These are phyloP conservation scores for Sporobolomyces pararoseus DNA, from an alignment of 768 basidiomycete genomes.

Conservation along the genomic window DNA sequence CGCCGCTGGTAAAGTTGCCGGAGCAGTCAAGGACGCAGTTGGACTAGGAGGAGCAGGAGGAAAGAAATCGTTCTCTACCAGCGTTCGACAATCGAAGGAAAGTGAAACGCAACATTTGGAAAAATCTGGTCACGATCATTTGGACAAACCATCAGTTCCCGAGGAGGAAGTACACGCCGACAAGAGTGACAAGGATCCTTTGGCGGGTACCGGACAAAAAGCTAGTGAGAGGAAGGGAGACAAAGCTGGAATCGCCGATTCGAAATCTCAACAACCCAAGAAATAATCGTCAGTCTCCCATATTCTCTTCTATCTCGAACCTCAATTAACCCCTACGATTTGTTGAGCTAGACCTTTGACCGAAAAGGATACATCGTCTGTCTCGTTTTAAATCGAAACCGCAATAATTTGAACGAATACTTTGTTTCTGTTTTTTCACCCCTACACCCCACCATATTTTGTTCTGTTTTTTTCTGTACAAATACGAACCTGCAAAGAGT, in stretches of 20 bases:
- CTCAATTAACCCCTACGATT: no score
- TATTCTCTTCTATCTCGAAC: neutral
- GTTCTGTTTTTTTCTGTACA: no score
- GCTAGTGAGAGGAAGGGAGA: conserved; percentile 4
- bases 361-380: no score
- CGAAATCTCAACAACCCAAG: conserved; percentile 5
- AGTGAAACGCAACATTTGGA: conserved; percentile 18
- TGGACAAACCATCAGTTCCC: conserved; percentile 21
- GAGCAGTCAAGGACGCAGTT: conserved; percentile 13
- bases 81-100: neutral
- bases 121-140: conserved; percentile 29
- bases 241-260: conserved; percentile 17
- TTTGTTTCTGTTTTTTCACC: no score
- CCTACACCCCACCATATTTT: no score
- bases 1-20: conserved; percentile 11
- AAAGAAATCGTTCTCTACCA: conserved; percentile 12
- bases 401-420: no score
- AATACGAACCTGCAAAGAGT: no score
- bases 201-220: conserved; percentile 7
- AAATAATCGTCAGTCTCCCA: neutral
- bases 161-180: conserved; percentile 35
- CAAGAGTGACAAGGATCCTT: conserved; percentile 18
- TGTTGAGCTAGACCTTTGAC: no score
- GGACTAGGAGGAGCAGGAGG: conserved; percentile 11
- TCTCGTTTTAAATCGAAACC: no score